phyloP scores from a whole-genome alignment of 495 filamentous ascomycete genomes.

The Parachaetomium inaequale region DNA sequence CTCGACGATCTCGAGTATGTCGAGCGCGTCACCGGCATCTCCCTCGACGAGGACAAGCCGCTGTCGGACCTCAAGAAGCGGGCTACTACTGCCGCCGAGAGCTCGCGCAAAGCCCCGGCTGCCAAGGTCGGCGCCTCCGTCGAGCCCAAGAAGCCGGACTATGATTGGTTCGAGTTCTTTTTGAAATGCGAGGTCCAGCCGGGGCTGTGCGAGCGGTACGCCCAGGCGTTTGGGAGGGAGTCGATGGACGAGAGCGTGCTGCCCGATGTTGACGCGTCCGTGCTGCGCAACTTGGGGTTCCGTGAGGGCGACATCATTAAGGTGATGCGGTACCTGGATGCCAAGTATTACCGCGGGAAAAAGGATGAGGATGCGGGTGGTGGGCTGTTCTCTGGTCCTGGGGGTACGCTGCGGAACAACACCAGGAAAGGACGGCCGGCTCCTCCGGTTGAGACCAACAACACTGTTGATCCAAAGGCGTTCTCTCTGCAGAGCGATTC shows the following conservation, averaged over 20 bases:
- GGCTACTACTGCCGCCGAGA: conserved; percentile 24
- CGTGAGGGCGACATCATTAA: conserved; percentile 96
- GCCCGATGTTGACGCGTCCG: conserved; percentile 76
- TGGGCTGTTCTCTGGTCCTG: conserved; percentile 87
- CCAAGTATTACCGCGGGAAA: conserved; percentile 67
- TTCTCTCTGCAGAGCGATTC: conserved; percentile 62
- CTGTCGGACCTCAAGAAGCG: conserved; percentile 68
- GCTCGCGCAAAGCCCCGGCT: conserved; percentile 24
- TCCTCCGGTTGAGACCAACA: conserved; percentile 75
- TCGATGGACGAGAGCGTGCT: conserved; percentile 93
- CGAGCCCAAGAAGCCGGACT: conserved; percentile 62
- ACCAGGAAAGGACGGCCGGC: conserved; percentile 89
- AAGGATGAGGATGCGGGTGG: conserved; percentile 61
- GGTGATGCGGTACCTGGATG: conserved; percentile 85
- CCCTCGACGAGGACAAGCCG: conserved; percentile 94
- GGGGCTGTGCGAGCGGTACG: conserved; percentile 89
- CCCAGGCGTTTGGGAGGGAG: conserved; percentile 79
- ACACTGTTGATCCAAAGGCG: conserved; percentile 81
- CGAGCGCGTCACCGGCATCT: conserved; percentile 77
- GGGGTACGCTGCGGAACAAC: conserved; percentile 85
- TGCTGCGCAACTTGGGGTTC: conserved; percentile 79
- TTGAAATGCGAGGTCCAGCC: conserved; percentile 83
- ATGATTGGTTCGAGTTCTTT: conserved; percentile 99
- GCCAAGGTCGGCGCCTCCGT: conserved; percentile 47
- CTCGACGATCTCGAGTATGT: conserved; percentile 92